Percentiles rank a stretch among this genome's conserved stretches.
These are phyloP conservation scores for Puccinia polysora DNA, from an alignment of 1,284 basidiomycete species.

Conservation along the genomic window DNA sequence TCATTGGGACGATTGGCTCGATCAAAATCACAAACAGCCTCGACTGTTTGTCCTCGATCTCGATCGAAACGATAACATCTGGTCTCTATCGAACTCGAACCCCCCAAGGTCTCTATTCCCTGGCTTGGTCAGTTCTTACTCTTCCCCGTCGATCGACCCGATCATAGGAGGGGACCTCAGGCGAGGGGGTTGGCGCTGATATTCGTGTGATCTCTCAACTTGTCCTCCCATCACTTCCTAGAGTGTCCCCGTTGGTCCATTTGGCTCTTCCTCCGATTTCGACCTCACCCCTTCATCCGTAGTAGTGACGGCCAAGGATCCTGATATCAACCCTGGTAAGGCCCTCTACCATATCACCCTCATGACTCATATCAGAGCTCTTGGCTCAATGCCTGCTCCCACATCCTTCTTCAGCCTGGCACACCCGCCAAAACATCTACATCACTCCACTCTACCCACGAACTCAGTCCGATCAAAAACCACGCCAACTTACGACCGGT, in stretches of 20 bases:
- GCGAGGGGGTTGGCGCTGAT: too few relatives aligned
- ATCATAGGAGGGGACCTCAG: too few relatives aligned
- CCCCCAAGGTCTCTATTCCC: constrained; percentile 17
- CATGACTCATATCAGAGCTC: too few relatives aligned
- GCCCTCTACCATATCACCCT: too few relatives aligned
- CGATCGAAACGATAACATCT: neutral
- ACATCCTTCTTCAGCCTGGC: constrained; percentile 45
- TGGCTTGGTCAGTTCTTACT: constrained; percentile 17
- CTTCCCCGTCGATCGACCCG: too few relatives aligned
- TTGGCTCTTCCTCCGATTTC: constrained; percentile 47
- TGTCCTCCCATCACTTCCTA: neutral
- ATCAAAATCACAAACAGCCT: constrained; percentile 26
- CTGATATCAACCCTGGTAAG: constrained; percentile 43
- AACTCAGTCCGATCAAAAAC: neutral
- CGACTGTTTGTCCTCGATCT: constrained; percentile 28
- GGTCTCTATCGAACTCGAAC: neutral
- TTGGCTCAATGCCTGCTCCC: too few relatives aligned
- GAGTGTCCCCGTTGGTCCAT: constrained; percentile 47
- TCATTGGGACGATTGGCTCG: constrained; percentile 39
- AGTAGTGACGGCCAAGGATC: constrained; percentile 48
- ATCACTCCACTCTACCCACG: constrained; percentile 31
- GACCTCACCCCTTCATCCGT: constrained; percentile 43
- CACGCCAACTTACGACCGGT: constrained; percentile 23
- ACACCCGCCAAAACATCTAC: constrained; percentile 46
- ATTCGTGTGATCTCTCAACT: neutral